These are phyloP conservation scores for Ammopiptanthus mongolicus DNA, from an alignment of 306 rosid species.

Conservation along the genomic window DNA sequence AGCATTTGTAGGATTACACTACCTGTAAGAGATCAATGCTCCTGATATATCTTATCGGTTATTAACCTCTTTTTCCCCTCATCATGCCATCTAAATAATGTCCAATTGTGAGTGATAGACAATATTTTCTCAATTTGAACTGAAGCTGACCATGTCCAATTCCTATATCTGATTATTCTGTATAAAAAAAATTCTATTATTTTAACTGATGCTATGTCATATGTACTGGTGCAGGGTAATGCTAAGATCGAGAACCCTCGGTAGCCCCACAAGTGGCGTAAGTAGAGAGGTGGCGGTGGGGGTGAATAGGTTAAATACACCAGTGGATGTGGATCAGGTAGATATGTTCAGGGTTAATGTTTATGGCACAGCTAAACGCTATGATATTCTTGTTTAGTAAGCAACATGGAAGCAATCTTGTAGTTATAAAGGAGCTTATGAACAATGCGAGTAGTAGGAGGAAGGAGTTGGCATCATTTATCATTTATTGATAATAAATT, in stretches of 20 bases:
- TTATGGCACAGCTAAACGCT: slow-evolving; percentile 13
- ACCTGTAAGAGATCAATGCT: not conserved
- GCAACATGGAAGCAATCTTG: slow-evolving; percentile 3
- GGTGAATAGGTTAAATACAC: slow-evolving; percentile 3
- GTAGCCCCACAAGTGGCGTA: not conserved
- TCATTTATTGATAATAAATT: slow-evolving; percentile 7
- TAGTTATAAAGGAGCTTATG: slow-evolving; percentile 29
- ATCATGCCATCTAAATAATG: not conserved
- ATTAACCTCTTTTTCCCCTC: not conserved
- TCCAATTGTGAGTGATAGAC: not conserved
- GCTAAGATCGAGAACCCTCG: slow-evolving; percentile 38
- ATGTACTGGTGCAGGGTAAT: slow-evolving; percentile 43
- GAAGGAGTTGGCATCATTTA: slow-evolving; percentile 18
- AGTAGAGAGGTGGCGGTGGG: not conserved
- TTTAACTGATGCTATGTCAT: not conserved
- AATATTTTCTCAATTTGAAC: not conserved
- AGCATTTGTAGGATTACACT: slow-evolving; percentile 10
- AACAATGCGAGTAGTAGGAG: slow-evolving; percentile 24
- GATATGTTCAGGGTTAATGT: slow-evolving; percentile 21
- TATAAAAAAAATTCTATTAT: not conserved
- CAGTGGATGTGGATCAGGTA: slow-evolving; percentile 20
- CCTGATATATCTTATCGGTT: not conserved
- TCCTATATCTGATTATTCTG: not conserved
- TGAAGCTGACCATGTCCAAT: not conserved
- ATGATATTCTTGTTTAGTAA: slow-evolving; percentile 27